Evolutionary conservation across 1,284 basidiomycete genomes (phyloP), one percentile per base, ranked within the genome.

Genomic region (Cryptococcus sp.): DNA sequence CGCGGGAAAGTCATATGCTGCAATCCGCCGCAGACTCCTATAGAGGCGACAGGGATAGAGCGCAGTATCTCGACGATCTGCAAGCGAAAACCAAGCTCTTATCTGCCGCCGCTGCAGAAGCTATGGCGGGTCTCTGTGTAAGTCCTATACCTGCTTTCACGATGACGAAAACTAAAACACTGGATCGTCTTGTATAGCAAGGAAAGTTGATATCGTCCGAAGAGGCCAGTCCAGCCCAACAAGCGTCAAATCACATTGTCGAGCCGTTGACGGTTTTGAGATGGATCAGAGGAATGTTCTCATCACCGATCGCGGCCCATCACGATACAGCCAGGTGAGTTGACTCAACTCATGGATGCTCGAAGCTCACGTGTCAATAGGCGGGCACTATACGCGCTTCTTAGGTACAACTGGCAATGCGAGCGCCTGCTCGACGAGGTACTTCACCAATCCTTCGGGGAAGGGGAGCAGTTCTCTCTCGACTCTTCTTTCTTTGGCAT

Each of bases 51-150:
- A 65, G 86, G 57, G 83, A 84, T 58, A 82, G 85, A 53, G 88
- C 86, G 66, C 83, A 84, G 68, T 81, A 77, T 67, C 71, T 67
- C 65, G 80, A 71, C 57, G 73, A 67, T 60, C 88, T 89, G 75
- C 87, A 86, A 69, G 85, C 83, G 52, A 91, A 91, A 77, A 88
- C 85, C 7, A 83, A 83, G 58, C 72, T 85, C 55, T 80, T 91
- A 56, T 93, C 90, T 4, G 84, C 86, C 69, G 91, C 86, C 38
- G 89, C 88, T 50, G 85, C 89, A 16, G 88, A 90, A 48, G 89
- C 91, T 5, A 82, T 94, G 80, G 86, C 91, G n/a, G 85, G 90
- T 7, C 83, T 96, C 61, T 90, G 89, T 74, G 90, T 92, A 67
- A 81, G 91, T 56, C 3, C 8, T 13, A n/a, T n/a, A 5, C 17